Evolutionary conservation across 257 asterid genomes (phyloP), one percentile per base, ranked within the genome.

Genomic region (Solanum corneliomulleri): DNA sequence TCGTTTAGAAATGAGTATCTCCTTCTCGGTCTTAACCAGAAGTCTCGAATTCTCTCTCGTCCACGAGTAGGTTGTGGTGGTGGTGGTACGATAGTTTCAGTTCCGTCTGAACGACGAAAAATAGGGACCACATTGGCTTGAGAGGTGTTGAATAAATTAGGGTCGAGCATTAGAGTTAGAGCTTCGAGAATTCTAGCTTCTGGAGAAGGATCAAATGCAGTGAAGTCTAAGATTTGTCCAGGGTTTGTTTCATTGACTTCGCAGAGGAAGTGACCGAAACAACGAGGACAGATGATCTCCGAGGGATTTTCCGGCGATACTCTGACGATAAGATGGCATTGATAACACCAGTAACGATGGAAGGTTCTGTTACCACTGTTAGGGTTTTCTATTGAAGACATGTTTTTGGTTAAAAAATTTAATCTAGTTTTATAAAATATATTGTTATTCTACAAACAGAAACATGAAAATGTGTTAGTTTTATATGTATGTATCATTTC

Each of bases 301-400:
- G 95, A 88, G 1, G 94, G 91, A 27, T 86, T 87, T 8, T 86
- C 87, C 0, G 93, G 80, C 11, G 94, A 88, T 29, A 91, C 85
- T 72, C 96, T 89, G 68, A 93, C 96, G 12, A 92, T 86, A 11
- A 90, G 94, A 88, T 94, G 98, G 91, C 98, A 97, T 74, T 97
- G 96, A 88, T 94, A 94, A 75, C 99, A 97, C 98, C 98, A 94
- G 82, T 93, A 94, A 83, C 89, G 88, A 82, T 42, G 93, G 91
- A 89, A 92, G 91, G 84, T 92, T 52, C 90, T 82, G 86, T n/a
- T 72, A 31, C 66, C 91, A 29, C 84, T 87, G n/a, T 68, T 58
- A 37, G 91, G 81, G 41, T n/a, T 76, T 75, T 31, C 42, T 35
- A 52, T 7, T 47, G 77, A 31, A 70, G 62, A 60, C 68, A 12